Base-by-base conservation (phyloP, 345 rosid genomes). In the Lumnitzera racemosa region DNA sequence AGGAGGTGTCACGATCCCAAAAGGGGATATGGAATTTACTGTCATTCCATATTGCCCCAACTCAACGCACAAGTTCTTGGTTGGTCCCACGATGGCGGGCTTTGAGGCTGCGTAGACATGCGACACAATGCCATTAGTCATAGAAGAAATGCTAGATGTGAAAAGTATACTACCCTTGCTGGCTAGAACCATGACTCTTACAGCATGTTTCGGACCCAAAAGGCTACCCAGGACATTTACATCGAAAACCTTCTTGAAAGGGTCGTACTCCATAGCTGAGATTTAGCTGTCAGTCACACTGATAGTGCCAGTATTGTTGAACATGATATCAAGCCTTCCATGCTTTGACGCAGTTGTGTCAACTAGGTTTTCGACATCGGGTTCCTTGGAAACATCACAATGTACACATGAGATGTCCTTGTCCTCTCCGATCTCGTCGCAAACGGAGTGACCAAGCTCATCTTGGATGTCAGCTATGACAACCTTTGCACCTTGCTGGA, bases 281-380 rank as follows among this genome's bases (percentile, higher is more conserved):
- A 31, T 49, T 17, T 36, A n/a, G 0, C 46, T 17, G 11, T 64
- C 12, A 3, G 29, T 8, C 2, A 64, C 68, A 3, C 24, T 0
- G 14, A 67, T 67, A 17, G 70, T 20, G 20, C 20, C 73, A 2
- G 76, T 74, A 15, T 71, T 74, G 62, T 56, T 71, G 55, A 51
- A 63, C 67, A 78, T 64, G 25, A 69, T 63, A 24, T 73, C 81
- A 4, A 77, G 78, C 66, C 58, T 70, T 2, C 75, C 75, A 17
- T 70, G 49, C 61, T 48, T 64, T 24, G 68, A 61, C 3, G 70
- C 15, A 1, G 69, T 64, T 1, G 55, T 8, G n/a, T 77, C 74
- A 0, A 77, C 71, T 7, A 68, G 68, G 13, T 61, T 61, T 25
- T 55, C 17, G 49, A 67, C 63, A 4, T 77, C 70, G 0, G 57